Evolutionary conservation across 169 alveolate species (phyloP).

Genomic region (Theileria sp.): DNA sequence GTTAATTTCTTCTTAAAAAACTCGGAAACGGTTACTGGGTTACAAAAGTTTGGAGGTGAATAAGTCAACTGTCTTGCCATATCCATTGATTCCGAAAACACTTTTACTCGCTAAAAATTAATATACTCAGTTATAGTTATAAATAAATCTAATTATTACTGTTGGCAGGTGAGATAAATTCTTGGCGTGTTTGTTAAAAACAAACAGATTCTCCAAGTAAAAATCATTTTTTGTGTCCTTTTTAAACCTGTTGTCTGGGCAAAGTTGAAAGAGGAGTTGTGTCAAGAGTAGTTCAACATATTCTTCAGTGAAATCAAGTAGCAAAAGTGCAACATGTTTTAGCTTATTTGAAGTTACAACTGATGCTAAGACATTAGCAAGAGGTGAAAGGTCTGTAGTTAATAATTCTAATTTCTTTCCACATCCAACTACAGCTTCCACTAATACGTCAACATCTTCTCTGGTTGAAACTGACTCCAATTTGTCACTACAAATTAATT

Average conservation of each 20-base stretch:
- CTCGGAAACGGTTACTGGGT: constrained; percentile 76
- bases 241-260: constrained; percentile 56
- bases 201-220: constrained; percentile 24
- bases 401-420: constrained; percentile 26
- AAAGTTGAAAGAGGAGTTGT: constrained; percentile 24
- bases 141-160: neutral
- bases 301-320: constrained; percentile 1
- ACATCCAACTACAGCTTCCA: constrained; percentile 52
- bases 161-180: neutral
- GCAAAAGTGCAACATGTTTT: constrained; percentile 26
- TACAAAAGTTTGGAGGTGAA: constrained; percentile 83
- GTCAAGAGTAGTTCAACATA: constrained; percentile 31
- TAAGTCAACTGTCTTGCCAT: constrained; percentile 75
- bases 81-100: constrained; percentile 34
- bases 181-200: neutral
- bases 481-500: constrained; percentile 24
- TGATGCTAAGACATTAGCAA: constrained; percentile 31
- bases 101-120: constrained; percentile 19
- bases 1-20: constrained; percentile 70
- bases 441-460: constrained; percentile 17
- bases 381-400: constrained; percentile 29
- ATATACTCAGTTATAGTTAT: neutral
- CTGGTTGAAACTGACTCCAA: constrained; percentile 22
- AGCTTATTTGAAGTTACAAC: constrained; percentile 20
- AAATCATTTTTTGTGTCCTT: constrained; percentile 37